Evolutionary conservation across 768 basidiomycete genomes (phyloP).

Genomic region (Naganishia kalamii): DNA sequence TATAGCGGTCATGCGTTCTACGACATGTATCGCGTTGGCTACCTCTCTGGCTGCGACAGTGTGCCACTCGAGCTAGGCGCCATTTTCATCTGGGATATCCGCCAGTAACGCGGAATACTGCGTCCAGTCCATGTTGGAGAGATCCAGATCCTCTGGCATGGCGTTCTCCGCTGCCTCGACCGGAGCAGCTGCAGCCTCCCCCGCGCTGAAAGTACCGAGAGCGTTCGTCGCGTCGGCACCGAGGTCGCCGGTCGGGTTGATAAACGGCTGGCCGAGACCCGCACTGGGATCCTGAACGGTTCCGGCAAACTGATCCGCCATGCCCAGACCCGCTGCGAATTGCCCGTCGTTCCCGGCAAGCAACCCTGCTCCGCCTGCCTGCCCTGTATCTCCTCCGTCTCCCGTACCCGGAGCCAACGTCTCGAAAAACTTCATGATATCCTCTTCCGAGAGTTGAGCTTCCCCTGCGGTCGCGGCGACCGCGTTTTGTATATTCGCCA

Average conservation of each 20-base stretch:
- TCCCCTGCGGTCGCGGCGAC: not conserved
- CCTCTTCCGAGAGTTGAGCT: slow-evolving; percentile 1
- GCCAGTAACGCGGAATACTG: slow-evolving; percentile 13
- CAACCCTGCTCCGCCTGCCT: slow-evolving; percentile 56
- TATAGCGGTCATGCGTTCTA: not conserved
- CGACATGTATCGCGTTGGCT: not conserved
- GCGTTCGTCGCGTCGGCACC: not conserved
- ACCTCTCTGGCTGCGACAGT: no score
- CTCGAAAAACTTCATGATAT: slow-evolving; percentile 15
- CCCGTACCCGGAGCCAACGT: slow-evolving; percentile 51
- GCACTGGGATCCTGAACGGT: not conserved
- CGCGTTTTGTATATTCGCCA: not conserved
- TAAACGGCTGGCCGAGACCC: not conserved
- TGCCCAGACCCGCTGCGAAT: not conserved
- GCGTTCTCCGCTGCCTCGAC: not conserved
- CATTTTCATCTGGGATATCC: not conserved
- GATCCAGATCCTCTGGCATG: slow-evolving; percentile 10
- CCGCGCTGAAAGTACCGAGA: slow-evolving; percentile 18
- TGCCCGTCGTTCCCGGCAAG: not conserved
- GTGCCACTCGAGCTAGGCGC: not conserved
- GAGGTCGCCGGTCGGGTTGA: not conserved
- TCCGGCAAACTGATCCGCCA: not conserved
- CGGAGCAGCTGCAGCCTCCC: not conserved
- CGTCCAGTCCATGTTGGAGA: slow-evolving; percentile 4
- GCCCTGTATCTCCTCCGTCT: slow-evolving; percentile 57